Conservation (phyloP, 2,329 filamentous ascomycete species). For the Botrytis porri region DNA sequence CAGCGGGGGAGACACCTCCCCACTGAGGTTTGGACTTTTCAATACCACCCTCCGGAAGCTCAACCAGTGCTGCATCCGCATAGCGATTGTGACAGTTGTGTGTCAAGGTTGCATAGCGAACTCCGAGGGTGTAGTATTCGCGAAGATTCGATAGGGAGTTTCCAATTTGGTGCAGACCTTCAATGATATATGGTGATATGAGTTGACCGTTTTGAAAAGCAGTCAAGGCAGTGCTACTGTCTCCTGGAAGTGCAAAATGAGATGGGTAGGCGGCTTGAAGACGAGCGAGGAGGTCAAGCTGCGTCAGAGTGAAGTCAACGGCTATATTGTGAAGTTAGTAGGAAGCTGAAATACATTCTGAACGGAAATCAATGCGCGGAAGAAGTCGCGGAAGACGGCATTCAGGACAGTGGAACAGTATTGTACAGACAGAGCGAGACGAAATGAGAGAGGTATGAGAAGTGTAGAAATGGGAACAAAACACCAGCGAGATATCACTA, state of each 20-base stretch:
- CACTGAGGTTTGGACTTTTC: slow-evolving; percentile 53
- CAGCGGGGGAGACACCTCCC: slow-evolving; percentile 69
- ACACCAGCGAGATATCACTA: slow-evolving; percentile 33
- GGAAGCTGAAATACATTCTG: background rate
- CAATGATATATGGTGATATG: slow-evolving; percentile 76
- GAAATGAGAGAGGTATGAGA: background rate
- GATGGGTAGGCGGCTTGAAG: slow-evolving; percentile 62
- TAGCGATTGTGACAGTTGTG: slow-evolving; percentile 93
- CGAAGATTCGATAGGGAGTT: slow-evolving; percentile 77
- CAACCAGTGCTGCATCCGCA: slow-evolving; percentile 75
- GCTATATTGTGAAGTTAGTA: slow-evolving; percentile 39
- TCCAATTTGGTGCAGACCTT: slow-evolving; percentile 91
- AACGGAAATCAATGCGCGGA: background rate
- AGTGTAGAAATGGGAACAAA: background rate
- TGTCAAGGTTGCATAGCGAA: slow-evolving; percentile 83
- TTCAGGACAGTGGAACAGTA: background rate
- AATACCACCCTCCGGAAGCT: slow-evolving; percentile 43
- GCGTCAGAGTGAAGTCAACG: slow-evolving; percentile 66
- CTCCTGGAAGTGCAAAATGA: slow-evolving; percentile 63
- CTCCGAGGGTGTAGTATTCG: slow-evolving; percentile 72
- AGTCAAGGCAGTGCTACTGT: slow-evolving; percentile 58
- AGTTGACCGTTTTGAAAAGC: slow-evolving; percentile 62
- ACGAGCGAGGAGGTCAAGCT: slow-evolving; percentile 70
- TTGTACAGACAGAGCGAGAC: background rate
- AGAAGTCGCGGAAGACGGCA: background rate